Evolutionary conservation across 345 rosid genomes (phyloP), one percentile per base, ranked within the genome.

Genomic region (Populus simonii): DNA sequence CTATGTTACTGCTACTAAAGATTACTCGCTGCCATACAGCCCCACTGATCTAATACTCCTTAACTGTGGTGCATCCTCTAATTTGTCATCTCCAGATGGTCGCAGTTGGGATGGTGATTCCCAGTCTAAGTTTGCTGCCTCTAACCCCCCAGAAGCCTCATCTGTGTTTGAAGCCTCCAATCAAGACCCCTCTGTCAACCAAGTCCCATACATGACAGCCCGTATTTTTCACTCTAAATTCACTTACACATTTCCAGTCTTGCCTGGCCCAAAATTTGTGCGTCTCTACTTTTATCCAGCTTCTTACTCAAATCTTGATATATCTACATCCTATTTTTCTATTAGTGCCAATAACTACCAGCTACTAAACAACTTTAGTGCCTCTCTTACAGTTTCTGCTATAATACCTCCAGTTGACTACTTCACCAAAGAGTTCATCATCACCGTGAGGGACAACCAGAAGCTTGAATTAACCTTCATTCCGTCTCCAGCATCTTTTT

Each of bases 231-330:
- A 7, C 9, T 75, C 84, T 10, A 16, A 62, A 4, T 79, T 88
- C 83, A 73, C 73, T 53, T 88, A 83, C 78, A 69, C 70, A 20
- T 83, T 88, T 55, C 83, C 74, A 2, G 76, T 84, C 69, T 27
- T 78, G 1, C 25, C 80, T 1, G 88, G 89, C 8, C 83, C 83
- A 5, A 84, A 79, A 35, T 84, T 88, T 74, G 36, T 79, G 55
- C 78, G 78, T 10, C 78, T 74, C 27, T 70, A 79, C 63, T 79
- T 79, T 22, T 79, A 79, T 73, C 69, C 61, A 4, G n/a, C 57
- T 7, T 17, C 65, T 3, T 74, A 79, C 47, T 69, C 63, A 2
- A 9, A 1, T 13, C 53, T 31, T 31, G 13, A 69, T 35, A 0
- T 5, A 15, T 59, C 78, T 1, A 18, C n/a, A 5, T 68, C 70